These are phyloP conservation scores for Beauveria brongniartii DNA, from an alignment of 2,329 filamentous ascomycete species.

Conservation along the genomic window DNA sequence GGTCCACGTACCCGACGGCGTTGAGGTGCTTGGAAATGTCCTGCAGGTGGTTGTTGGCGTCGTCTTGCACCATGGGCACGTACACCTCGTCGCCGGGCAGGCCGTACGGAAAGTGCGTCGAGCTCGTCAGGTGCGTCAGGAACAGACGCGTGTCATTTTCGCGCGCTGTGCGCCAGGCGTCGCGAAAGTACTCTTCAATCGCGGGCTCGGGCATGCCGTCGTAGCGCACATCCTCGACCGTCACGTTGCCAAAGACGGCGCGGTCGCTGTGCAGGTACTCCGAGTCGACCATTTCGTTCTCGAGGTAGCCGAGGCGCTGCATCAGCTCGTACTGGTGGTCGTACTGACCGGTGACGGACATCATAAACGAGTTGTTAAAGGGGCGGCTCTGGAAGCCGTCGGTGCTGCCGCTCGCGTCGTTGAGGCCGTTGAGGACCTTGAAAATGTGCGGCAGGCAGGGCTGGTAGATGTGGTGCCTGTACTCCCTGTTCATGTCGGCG, in stretches of 20 bases:
- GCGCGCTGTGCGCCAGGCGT: conserved; percentile 22
- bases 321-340: conserved; percentile 26
- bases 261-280: conserved; percentile 22
- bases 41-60: conserved; percentile 18
- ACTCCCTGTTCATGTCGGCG: conserved; percentile 34
- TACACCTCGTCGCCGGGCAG: conserved; percentile 22
- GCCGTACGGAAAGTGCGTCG: conserved; percentile 25
- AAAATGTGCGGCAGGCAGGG: conserved; percentile 34
- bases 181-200: conserved; percentile 26
- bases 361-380: conserved; percentile 26
- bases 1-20: conserved; percentile 24
- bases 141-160: conserved; percentile 25
- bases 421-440: conserved; percentile 23
- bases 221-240: conserved; percentile 25
- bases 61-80: conserved; percentile 16
- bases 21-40: conserved; percentile 28
- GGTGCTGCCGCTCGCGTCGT: conserved; percentile 8
- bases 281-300: conserved; percentile 19
- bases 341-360: conserved; percentile 25
- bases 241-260: conserved; percentile 22
- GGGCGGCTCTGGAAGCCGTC: conserved; percentile 18
- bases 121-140: conserved; percentile 28
- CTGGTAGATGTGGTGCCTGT: conserved; percentile 33
- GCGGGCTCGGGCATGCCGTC: conserved; percentile 25
- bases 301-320: conserved; percentile 22